These are phyloP conservation scores for Daedalea quercina DNA, from an alignment of 768 basidiomycete species.

Conservation along the genomic window DNA sequence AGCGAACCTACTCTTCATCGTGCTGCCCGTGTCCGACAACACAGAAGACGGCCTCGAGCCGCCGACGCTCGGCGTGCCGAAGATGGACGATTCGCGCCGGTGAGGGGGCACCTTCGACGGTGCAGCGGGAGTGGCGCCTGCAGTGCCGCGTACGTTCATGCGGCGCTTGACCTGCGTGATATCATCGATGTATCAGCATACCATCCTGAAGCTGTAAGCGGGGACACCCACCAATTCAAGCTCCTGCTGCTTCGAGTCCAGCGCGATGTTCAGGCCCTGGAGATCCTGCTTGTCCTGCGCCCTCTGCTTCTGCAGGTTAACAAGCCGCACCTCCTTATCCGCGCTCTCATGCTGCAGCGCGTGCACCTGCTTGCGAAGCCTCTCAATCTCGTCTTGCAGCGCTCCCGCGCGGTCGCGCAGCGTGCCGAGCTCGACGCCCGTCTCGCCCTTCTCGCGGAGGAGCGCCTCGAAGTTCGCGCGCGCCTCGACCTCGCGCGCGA, in stretches of 20 bases:
- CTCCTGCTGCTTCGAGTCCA: constrained; percentile 94
- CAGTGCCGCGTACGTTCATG: constrained; percentile 48
- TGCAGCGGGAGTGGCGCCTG: constrained; percentile 49
- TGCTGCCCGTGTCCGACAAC: constrained; percentile 42
- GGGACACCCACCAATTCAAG: constrained; percentile 66
- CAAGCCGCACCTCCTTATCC: constrained; percentile 74
- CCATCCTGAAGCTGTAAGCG: background rate
- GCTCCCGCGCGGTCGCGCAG: constrained; percentile 42
- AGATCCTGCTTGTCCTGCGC: constrained; percentile 71
- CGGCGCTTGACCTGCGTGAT: constrained; percentile 54
- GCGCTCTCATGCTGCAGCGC: constrained; percentile 76
- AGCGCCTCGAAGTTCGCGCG: constrained; percentile 41
- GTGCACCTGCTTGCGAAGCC: constrained; percentile 56
- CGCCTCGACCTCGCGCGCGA: constrained; percentile 39
- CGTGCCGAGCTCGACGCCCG: constrained; percentile 42
- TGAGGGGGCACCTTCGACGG: constrained; percentile 20
- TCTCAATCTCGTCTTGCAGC: constrained; percentile 40
- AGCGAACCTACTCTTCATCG: constrained; percentile 29
- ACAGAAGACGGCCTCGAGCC: constrained; percentile 46
- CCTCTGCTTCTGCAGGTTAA: constrained; percentile 62
- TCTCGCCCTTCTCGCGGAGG: constrained; percentile 47
- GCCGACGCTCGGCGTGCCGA: constrained; percentile 43
- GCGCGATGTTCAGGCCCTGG: constrained; percentile 79
- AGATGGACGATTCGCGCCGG: constrained; percentile 53
- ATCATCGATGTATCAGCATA: too few species aligned